Conservation (phyloP, 148 eudicot genomes). For the Rhododendron molle region DNA sequence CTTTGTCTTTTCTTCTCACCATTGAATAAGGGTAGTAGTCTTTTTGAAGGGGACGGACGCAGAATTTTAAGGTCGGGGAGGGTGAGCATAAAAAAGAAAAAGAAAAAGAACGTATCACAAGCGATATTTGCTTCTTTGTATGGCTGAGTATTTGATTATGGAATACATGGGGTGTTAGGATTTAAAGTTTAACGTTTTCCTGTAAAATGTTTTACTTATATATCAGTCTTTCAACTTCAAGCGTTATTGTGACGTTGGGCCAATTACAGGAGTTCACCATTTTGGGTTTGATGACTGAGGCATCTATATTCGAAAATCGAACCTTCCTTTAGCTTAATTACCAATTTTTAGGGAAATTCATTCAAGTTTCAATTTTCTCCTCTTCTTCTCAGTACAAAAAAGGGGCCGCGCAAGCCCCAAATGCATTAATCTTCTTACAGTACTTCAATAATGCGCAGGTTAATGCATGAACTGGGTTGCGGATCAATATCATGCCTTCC, state of each 20-base stretch:
- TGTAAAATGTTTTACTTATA: not conserved
- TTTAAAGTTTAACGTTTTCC: not conserved
- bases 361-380: not conserved
- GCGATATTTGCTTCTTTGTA: too few species aligned
- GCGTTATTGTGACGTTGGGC: not conserved
- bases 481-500: too few species aligned
- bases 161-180: too few species aligned
- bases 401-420: not conserved
- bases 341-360: not conserved
- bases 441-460: not conserved
- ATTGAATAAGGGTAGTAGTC: too few species aligned
- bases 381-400: not conserved
- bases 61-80: too few species aligned
- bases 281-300: not conserved
- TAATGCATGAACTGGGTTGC: not conserved
- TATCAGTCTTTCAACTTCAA: not conserved
- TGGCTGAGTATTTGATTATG: too few species aligned
- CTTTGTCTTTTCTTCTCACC: too few species aligned
- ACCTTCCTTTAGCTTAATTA: not conserved
- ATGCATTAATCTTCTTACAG: not conserved
- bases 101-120: too few species aligned
- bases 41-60: too few species aligned
- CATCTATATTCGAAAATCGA: not conserved
- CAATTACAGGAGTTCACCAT: not conserved
- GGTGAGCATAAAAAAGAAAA: too few species aligned